A percentile compares a stretch with the other conserved stretches of the same genome.
Evolutionary conservation across 2,329 filamentous ascomycete species (phyloP).

Genomic region (Fusarium ramigenum): DNA sequence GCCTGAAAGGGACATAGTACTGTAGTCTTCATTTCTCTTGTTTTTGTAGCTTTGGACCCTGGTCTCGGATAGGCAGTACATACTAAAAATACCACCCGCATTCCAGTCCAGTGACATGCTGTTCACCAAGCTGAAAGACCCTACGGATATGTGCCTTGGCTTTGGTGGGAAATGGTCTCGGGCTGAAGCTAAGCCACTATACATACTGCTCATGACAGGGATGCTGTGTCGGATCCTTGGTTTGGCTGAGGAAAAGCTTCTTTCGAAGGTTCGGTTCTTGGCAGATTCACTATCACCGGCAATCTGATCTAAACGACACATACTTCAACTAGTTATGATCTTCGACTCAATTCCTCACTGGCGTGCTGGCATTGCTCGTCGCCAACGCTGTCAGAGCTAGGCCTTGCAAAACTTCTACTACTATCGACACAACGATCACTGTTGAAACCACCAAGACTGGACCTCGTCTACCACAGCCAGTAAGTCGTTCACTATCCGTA

Average conservation of each 20-base stretch:
- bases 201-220: not conserved
- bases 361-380: not conserved
- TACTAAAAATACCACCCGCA: conserved; percentile 20
- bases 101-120: conserved; percentile 11
- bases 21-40: not conserved
- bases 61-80: not conserved
- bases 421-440: not conserved
- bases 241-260: conserved; percentile 1
- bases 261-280: not conserved
- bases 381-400: no score
- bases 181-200: conserved; percentile 3
- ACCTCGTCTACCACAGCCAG: not conserved
- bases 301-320: not conserved
- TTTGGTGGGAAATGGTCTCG: not conserved
- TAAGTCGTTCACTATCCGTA: not conserved
- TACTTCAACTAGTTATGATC: not conserved
- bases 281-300: not conserved
- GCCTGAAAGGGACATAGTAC: conserved; percentile 20
- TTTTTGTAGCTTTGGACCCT: not conserved
- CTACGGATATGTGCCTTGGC: not conserved
- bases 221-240: not conserved
- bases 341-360: not conserved
- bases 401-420: not conserved
- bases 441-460: not conserved
- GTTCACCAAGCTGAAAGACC: not conserved